Evolutionary conservation across 192 early-diverging fungal species (phyloP).

Genomic region (Dissophora ornata): DNA sequence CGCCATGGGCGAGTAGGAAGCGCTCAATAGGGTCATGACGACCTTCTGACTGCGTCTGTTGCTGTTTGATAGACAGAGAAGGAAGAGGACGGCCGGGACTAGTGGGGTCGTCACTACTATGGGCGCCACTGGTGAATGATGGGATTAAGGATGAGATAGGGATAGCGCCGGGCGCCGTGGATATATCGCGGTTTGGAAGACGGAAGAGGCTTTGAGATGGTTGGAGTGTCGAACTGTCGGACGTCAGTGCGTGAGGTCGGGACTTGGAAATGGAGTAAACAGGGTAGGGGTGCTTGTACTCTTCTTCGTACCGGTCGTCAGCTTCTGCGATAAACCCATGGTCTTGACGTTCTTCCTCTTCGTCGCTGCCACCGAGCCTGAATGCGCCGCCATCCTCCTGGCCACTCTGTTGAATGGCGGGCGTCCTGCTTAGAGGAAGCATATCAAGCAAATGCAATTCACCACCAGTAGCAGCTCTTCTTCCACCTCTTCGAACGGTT

Average conservation of each 20-base stretch:
- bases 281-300: constrained; percentile 24
- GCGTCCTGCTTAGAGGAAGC: constrained; percentile 33
- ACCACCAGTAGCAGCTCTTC: not conserved
- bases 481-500: not conserved
- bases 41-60: not conserved
- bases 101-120: too few relatives aligned
- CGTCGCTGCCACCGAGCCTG: not conserved
- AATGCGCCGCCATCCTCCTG: not conserved
- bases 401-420: constrained; percentile 23
- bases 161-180: not conserved
- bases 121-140: not conserved
- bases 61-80: not conserved
- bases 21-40: constrained; percentile 43
- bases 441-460: constrained; percentile 2
- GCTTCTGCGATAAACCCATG: not conserved
- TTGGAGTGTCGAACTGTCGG: not conserved
- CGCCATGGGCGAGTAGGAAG: not conserved
- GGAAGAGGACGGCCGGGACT: constrained; percentile 3
- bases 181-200: constrained; percentile 30
- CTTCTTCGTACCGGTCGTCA: constrained; percentile 15
- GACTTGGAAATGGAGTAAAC: constrained; percentile 9
- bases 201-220: constrained; percentile 5
- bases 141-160: not conserved
- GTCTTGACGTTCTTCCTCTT: not conserved
- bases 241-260: not conserved